Percentiles rank a stretch among this genome's conserved stretches.
phyloP scores from a whole-genome alignment of 2,329 filamentous ascomycete genomes.

The Arachnopeziza araneosa region DNA sequence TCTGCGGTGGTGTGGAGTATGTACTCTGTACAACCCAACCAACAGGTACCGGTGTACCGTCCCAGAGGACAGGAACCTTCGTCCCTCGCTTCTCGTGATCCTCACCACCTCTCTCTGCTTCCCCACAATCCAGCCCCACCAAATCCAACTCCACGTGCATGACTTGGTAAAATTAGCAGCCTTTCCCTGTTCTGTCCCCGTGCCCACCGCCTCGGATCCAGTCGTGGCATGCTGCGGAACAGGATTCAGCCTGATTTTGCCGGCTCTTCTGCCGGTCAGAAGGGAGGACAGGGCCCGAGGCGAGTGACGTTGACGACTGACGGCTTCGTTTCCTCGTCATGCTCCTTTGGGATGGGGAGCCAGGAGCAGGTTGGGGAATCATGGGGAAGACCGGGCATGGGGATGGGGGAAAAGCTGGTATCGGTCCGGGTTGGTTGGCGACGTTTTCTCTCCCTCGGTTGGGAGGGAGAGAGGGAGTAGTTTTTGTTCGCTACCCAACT shows the following conservation, averaged over 20 bases:
- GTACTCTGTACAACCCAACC: too few relatives aligned
- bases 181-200: not conserved
- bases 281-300: not conserved
- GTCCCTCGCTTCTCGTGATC: not conserved
- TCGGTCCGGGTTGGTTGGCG: too few relatives aligned
- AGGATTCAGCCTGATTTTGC: not conserved
- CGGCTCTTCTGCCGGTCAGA: not conserved
- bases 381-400: too few relatives aligned
- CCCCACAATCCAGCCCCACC: not conserved
- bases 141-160: not conserved
- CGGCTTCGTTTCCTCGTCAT: not conserved
- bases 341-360: not conserved
- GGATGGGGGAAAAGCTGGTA: not conserved
- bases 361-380: too few relatives aligned
- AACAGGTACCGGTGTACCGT: too few relatives aligned
- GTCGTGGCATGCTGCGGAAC: not conserved
- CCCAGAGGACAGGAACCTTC: too few relatives aligned
- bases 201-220: not conserved
- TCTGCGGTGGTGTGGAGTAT: too few relatives aligned
- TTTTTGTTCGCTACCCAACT: too few relatives aligned
- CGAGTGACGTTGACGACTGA: not conserved
- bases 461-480: too few relatives aligned
- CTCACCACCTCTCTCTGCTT: not conserved
- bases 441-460: too few relatives aligned
- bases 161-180: not conserved